Evolutionary conservation across 805 yeast genomes (phyloP), one percentile per base, ranked within the genome.

Genomic region (Candida nitratophila): DNA sequence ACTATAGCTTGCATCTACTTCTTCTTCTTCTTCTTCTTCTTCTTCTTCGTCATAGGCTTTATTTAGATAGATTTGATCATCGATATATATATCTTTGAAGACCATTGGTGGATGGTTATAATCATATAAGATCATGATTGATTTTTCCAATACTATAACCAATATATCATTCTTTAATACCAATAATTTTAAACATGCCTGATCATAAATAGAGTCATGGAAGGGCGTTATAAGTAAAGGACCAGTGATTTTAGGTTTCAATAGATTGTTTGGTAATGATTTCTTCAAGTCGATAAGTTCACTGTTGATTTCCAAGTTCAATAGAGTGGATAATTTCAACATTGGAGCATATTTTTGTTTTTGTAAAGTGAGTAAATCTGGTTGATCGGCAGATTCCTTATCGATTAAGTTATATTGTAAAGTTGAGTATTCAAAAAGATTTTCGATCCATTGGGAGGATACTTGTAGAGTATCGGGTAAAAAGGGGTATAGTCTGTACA

Each of bases 401-500:
- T 37, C 40, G 12, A 19, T 16, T 6, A 12, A n/a, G 15, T 39
- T 24, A 29, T 52, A 57, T 17, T 49, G 42, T 24, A 58, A 31
- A 11, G 58, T 43, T 9, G 57, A 46, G 35, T 50, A 50, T 37
- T 58, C 61, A 41, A 60, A 60, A 19, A 59, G 40, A 14, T 44
- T 42, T 9, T 61, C 60, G 5, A 67, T 42, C 51, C 65, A 60
- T 1, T 52, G 46, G 31, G 56, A 48, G 1, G 70, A 42, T n/a
- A 70, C 65, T 1, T 69, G 57, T 24, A 78, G 51, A 22, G 65
- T 58, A 1, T 57, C 47, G 0, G 90, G 87, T 19, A 76, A 52
- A 56, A 81, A 81, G n/a, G 93, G 93, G 49, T 73, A 77, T 3
- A 84, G 61, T 1, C 74, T 65, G 52, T 72, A 81, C 1, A 85